Evolutionary conservation across 129 eudicot species (phyloP).

Genomic region (Erigeron canadensis): DNA sequence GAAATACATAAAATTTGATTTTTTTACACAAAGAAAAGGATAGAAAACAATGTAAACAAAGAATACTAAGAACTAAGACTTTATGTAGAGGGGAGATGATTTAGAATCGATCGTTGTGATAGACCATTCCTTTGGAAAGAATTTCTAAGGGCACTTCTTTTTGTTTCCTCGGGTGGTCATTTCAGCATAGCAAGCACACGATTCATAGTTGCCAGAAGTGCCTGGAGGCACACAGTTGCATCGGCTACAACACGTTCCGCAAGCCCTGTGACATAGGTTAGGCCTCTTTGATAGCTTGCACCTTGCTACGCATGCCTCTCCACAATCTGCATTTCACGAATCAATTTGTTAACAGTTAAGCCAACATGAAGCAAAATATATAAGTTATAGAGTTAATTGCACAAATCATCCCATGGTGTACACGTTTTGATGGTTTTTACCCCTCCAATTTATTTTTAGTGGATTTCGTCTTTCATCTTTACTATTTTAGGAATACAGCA

Average conservation of each 20-base stretch:
- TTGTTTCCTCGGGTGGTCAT: slow-evolving; percentile 50
- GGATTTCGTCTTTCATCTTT: too few relatives aligned
- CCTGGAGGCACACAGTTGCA: slow-evolving; percentile 70
- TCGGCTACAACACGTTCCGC: slow-evolving; percentile 59
- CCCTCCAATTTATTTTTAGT: too few relatives aligned
- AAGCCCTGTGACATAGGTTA: slow-evolving; percentile 57
- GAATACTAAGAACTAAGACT: neutral
- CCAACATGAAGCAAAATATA: neutral
- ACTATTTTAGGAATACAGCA: too few relatives aligned
- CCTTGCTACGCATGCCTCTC: slow-evolving; percentile 48
- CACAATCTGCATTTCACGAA: slow-evolving; percentile 44
- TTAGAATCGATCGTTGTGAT: neutral
- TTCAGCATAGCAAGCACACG: slow-evolving; percentile 54
- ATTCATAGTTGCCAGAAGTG: slow-evolving; percentile 61
- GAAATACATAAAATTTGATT: slow-evolving; percentile 2
- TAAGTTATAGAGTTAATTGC: too few relatives aligned
- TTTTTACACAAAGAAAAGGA: neutral
- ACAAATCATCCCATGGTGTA: too few relatives aligned
- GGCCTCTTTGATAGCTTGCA: slow-evolving; percentile 55
- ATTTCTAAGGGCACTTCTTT: slow-evolving; percentile 55
- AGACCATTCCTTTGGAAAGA: neutral
- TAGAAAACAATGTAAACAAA: neutral
- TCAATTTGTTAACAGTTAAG: neutral
- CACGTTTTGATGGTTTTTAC: too few relatives aligned
- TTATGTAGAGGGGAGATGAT: neutral